A percentile compares a stretch with the other conserved stretches of the same genome.
phyloP scores from a whole-genome alignment of 371 early-diverging fungal species.

The Mortierella sp. region DNA sequence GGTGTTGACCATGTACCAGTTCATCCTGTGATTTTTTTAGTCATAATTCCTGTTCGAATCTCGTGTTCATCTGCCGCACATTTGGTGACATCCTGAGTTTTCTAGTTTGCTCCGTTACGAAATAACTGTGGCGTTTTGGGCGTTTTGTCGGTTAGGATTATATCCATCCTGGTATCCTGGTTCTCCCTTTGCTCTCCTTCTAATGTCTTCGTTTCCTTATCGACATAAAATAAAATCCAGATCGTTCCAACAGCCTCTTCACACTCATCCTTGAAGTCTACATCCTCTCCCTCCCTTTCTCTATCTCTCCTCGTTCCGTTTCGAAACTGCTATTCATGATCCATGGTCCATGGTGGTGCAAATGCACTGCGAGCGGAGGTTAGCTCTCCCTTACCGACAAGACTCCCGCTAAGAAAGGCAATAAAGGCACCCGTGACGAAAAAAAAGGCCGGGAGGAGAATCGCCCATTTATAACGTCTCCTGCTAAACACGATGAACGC shows the following conservation, averaged over 20 bases:
- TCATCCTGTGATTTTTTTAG: no score
- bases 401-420: conserved; percentile 71
- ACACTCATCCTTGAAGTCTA: no score
- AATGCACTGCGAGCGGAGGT: neutral
- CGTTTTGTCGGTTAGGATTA: neutral
- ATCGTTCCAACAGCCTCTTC: neutral
- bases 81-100: neutral
- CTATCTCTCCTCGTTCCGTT: neutral
- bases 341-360: no score
- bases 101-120: neutral
- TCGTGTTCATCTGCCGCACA: no score
- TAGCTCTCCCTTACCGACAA: conserved; percentile 64
- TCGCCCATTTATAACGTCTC: conserved; percentile 66
- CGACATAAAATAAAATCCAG: neutral
- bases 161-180: neutral
- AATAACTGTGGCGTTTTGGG: neutral
- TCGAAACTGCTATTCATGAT: neutral
- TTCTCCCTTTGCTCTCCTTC: neutral
- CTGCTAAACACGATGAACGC: conserved; percentile 68
- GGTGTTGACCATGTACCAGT: no score
- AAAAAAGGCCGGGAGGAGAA: conserved; percentile 66
- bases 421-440: conserved; percentile 66
- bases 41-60: no score
- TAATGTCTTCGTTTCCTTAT: neutral
- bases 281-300: no score